Conservation (phyloP, 805 yeast species). For the Nakazawaea anatomiae region DNA sequence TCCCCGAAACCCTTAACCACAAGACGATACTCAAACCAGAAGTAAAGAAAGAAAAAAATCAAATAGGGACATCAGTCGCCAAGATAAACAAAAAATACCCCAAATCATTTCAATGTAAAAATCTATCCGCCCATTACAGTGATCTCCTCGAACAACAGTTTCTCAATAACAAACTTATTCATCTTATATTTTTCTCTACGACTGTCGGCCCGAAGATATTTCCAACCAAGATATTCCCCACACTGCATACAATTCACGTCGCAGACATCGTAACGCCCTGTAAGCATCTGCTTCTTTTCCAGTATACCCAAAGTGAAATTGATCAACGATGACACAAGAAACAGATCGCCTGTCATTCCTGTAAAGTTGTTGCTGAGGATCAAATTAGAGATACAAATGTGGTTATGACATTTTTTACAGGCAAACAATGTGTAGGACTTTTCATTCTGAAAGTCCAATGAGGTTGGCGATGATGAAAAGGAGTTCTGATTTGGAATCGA, state of each 20-base stretch:
- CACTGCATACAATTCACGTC: slow-evolving; percentile 55
- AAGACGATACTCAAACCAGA: background rate
- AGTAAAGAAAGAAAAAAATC: background rate
- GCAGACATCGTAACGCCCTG: slow-evolving; percentile 53
- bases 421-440: slow-evolving; percentile 9
- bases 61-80: background rate
- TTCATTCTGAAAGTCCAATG: background rate
- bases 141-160: slow-evolving; percentile 5
- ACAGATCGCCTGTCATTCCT: slow-evolving; percentile 56
- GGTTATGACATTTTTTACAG: slow-evolving; percentile 24
- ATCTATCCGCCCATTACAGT: slow-evolving; percentile 1
- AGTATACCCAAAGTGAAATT: slow-evolving; percentile 17
- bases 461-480: slow-evolving; percentile 1
- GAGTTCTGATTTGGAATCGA: background rate
- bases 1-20: too few species aligned
- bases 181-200: slow-evolving; percentile 50
- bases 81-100: background rate
- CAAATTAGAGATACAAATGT: slow-evolving; percentile 21
- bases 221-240: slow-evolving; percentile 54
- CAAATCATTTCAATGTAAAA: too few species aligned
- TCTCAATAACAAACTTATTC: slow-evolving; percentile 52
- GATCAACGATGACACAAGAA: slow-evolving; percentile 40
- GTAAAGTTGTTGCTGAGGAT: slow-evolving; percentile 34
- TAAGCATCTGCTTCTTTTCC: slow-evolving; percentile 37
- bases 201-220: slow-evolving; percentile 43